A percentile compares a stretch with the other conserved stretches of the same genome.
Evolutionary conservation across 140 eudicot species (phyloP).

Genomic region (Flaveria floridana): DNA sequence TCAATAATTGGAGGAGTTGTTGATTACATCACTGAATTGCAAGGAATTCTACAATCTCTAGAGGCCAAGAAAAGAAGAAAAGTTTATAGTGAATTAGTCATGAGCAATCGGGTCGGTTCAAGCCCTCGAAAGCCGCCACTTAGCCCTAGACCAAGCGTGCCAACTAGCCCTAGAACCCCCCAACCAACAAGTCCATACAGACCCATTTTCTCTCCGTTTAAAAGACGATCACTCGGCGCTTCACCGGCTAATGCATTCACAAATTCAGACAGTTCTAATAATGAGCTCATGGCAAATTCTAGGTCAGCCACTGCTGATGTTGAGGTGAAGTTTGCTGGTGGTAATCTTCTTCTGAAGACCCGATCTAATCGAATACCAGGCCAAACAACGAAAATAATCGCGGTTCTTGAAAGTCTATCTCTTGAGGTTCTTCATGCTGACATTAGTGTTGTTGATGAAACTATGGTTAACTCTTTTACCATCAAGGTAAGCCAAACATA

Average conservation of each 20-base stretch:
- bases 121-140: slow-evolving; percentile 74
- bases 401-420: slow-evolving; percentile 62
- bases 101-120: slow-evolving; percentile 54
- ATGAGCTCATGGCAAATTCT: slow-evolving; percentile 72
- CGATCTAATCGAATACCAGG: slow-evolving; percentile 61
- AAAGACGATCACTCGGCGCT: slow-evolving; percentile 27
- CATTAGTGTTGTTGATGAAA: slow-evolving; percentile 61
- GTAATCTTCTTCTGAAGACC: slow-evolving; percentile 63
- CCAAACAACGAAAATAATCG: slow-evolving; percentile 57
- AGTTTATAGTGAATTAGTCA: slow-evolving; percentile 46
- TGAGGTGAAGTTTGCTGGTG: slow-evolving; percentile 83
- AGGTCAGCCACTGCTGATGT: slow-evolving; percentile 78
- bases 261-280: slow-evolving; percentile 37
- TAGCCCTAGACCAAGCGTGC: slow-evolving; percentile 70
- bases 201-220: slow-evolving; percentile 24
- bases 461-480: slow-evolving; percentile 72
- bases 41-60: slow-evolving; percentile 68
- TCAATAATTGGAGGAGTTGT: slow-evolving; percentile 93
- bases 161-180: slow-evolving; percentile 86
- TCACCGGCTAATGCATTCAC: slow-evolving; percentile 34
- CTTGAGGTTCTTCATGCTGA: slow-evolving; percentile 72
- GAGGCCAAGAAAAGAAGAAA: slow-evolving; percentile 85
- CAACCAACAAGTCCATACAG: slow-evolving; percentile 39
- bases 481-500: slow-evolving; percentile 59
- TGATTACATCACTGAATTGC: slow-evolving; percentile 77